A percentile compares a stretch with the other conserved stretches of the same genome.
These are phyloP conservation scores for Carpinus viminea DNA, from an alignment of 306 rosid species.

Conservation along the genomic window DNA sequence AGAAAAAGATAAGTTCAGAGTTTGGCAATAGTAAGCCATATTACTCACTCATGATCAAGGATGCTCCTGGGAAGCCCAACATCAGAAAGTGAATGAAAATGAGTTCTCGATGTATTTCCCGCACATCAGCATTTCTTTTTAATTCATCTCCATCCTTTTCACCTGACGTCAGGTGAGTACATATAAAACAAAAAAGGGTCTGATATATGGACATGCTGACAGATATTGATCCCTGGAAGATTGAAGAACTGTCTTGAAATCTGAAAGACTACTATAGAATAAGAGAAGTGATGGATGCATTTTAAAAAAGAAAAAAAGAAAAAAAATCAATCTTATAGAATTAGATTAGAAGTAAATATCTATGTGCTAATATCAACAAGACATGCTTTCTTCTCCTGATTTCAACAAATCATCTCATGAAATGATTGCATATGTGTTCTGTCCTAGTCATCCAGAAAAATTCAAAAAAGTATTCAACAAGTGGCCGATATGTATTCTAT, in stretches of 20 bases:
- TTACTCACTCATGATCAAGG: conserved; percentile 82
- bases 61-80: conserved; percentile 62
- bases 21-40: conserved; percentile 5
- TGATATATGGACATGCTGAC: conserved; percentile 93
- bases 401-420: not conserved
- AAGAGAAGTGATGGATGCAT: not conserved
- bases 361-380: conserved; percentile 13
- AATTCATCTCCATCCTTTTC: conserved; percentile 74
- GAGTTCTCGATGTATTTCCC: conserved; percentile 77
- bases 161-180: conserved; percentile 90
- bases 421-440: not conserved
- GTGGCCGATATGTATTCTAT: not conserved
- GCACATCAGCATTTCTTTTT: conserved; percentile 80
- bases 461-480: not conserved
- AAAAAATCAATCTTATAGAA: not conserved
- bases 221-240: conserved; percentile 82
- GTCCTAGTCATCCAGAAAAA: not conserved
- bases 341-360: conserved; percentile 9
- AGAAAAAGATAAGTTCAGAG: not conserved
- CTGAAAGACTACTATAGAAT: conserved; percentile 9
- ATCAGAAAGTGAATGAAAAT: conserved; percentile 56
- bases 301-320: not conserved
- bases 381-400: not conserved
- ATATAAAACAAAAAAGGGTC: conserved; percentile 85
- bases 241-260: conserved; percentile 24